Base-by-base conservation (phyloP, 768 basidiomycete species). In the Mycena haematopus region DNA sequence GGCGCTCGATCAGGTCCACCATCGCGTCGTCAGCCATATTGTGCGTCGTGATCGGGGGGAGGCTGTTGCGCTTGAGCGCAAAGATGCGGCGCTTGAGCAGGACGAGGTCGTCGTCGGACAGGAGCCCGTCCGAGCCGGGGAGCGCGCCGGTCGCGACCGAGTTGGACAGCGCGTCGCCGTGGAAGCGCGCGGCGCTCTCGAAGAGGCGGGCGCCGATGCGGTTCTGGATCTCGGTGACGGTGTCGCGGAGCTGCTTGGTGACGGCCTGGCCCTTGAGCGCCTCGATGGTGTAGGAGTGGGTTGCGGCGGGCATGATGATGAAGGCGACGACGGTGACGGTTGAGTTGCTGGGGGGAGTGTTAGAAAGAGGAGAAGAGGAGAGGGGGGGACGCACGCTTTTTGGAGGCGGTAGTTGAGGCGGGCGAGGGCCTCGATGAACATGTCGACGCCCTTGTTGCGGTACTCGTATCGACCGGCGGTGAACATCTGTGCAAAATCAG, bases 391-490 rank as follows among this genome's bases (percentile, higher is more conserved):
- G 21, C 17, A 65, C 64, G 78, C 72, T 68, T 83, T 82, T 70
- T 84, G 83, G 7, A 86, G 73, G 4, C 77, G 80, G 63, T 83
- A 82, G 67, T 86, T 86, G 25, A 86, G 73, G 45, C 96, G 92
- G 29, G 96, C 97, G 58, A 99, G 86, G 19, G 91, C 84, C 78
- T 99, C 97, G 68, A 99, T 96, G 75, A 98, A 99, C 96, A 99
- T 97, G 74, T 99, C 97, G 29, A 99, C 95, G 58, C 97, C 97
- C 81, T 99, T 99, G 82, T 99, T 99, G 44, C 97, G 85, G 76
- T 97, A 99, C 76, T 99, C 97, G 76, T 99, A 99, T 46, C 97
- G 87, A 44, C 97, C 97, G 19, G 97, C 97, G 15, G 94, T 99
- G 78, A 99, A 99, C 86, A 98, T 88, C 92, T 97, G 72, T 19